Base-by-base conservation (phyloP, 1,284 basidiomycete species). In the Boletus subluridellus region DNA sequence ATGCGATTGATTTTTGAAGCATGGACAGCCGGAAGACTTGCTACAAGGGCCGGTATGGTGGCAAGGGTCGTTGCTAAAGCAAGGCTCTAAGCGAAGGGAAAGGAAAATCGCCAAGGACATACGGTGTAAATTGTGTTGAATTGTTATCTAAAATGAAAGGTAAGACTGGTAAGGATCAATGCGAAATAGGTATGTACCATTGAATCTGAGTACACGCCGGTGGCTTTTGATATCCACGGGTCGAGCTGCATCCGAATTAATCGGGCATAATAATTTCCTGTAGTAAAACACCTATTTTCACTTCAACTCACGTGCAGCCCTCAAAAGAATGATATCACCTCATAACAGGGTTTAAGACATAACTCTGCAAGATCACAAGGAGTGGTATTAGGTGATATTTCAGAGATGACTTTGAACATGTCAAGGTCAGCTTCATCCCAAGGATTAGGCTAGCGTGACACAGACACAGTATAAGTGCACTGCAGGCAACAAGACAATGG, bases 361-460 rank as follows among this genome's bases (percentile, higher is more conserved):
- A 81, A 49, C n/a, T 62, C 59, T 21, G 79, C 76, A 26, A 82
- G 63, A 47, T 72, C 66, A 63, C 79, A 82, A 30, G 72, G 69
- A 7, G 55, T 58, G 5, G 62, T 55, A 51, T 76, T 68, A 17
- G 76, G 75, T 17, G 70, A 70, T 17, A 79, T 61, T 47, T 69
- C 68, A 17, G 73, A 63, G 21, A 79, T 67, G 39, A 62, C 64
- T 49, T 51, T 62, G 26, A 78, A 61, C 15, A 63, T 61, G 39
- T 69, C 66, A 12, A 66, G 58, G 14, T 73, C 70, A 2, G 48
- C 53, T 44, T 65, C 61, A 48, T 58, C 44, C 71, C 73, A 72
- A 21, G 65, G 61, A 24, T 15, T 49, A 28, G 35, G 51, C 70
- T 72, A 15, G 30, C 12, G 10, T 9, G 10, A 46, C 12, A 34